Evolutionary conservation across 2,329 filamentous ascomycete genomes (phyloP).

Genomic region (Orbilia blumenaviensis): DNA sequence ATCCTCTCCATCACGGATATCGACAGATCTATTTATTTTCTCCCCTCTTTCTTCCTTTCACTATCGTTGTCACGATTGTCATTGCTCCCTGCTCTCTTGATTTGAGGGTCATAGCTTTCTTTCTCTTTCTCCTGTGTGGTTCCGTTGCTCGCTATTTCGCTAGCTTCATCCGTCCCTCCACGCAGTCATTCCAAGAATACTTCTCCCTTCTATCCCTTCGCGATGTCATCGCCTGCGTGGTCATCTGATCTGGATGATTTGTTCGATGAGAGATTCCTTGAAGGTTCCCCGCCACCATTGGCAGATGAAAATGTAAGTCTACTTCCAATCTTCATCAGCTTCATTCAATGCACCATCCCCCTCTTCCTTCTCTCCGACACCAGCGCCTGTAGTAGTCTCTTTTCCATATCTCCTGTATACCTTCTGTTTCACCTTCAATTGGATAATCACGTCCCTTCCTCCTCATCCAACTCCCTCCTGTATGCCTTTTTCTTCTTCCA

Average conservation of each 20-base stretch:
- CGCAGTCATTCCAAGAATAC: too few relatives aligned
- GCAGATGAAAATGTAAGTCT: background rate
- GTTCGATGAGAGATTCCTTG: background rate
- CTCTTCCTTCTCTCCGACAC: background rate
- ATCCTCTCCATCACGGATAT: background rate
- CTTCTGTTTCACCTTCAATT: background rate
- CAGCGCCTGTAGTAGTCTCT: background rate
- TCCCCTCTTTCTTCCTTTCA: too few relatives aligned
- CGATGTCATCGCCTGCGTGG: background rate
- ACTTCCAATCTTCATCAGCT: background rate
- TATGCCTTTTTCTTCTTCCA: background rate
- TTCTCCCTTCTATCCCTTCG: background rate
- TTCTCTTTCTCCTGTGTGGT: background rate
- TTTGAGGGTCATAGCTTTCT: background rate
- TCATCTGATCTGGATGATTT: background rate
- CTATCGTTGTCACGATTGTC: background rate
- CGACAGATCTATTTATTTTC: too few relatives aligned
- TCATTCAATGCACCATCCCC: too few relatives aligned
- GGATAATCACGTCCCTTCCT: background rate
- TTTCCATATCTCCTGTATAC: background rate
- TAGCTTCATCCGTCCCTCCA: too few relatives aligned
- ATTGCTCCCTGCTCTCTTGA: background rate
- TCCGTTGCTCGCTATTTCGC: too few relatives aligned
- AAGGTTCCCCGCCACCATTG: background rate
- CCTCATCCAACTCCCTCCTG: background rate